Percentiles rank a stretch among this genome's conserved stretches.
Evolutionary conservation across 1,139 yeast genomes (phyloP).

Genomic region (Yamadazyma aaseri): DNA sequence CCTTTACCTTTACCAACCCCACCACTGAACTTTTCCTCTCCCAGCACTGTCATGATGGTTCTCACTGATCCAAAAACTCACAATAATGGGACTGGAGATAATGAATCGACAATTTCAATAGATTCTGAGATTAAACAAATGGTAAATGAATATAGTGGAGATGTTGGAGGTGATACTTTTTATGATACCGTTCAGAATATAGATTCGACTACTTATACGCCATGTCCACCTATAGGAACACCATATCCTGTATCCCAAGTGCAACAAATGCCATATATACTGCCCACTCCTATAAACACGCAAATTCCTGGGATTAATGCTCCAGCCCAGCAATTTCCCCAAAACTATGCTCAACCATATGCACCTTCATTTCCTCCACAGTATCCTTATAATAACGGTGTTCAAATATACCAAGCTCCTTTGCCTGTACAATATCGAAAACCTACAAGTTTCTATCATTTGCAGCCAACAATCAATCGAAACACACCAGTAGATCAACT

Average conservation of each 20-base stretch:
- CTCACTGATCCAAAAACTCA: background rate
- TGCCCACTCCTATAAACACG: no score
- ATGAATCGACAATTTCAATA: constrained; percentile 11
- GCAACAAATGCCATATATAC: no score
- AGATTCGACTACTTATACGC: no score
- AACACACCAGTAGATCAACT: constrained; percentile 21
- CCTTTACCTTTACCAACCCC: constrained; percentile 21
- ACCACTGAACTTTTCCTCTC: constrained; percentile 12
- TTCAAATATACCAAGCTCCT: no score
- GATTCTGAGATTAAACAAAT: constrained; percentile 13
- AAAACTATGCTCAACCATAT: background rate
- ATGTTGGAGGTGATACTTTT: constrained; percentile 2
- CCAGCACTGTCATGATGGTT: constrained; percentile 14
- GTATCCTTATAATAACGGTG: no score
- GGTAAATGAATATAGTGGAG: constrained; percentile 8
- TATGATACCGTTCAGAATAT: no score
- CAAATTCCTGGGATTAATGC: no score
- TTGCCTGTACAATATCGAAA: no score
- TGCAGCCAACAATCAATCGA: constrained; percentile 17
- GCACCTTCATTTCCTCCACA: background rate
- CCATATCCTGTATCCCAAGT: no score
- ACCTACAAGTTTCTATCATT: constrained; percentile 11
- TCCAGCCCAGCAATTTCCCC: no score
- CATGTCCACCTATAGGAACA: no score
- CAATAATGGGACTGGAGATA: constrained; percentile 5